These are phyloP conservation scores for Cinnamomum chago DNA, from an alignment of 164 flowering plant genomes.

Conservation along the genomic window DNA sequence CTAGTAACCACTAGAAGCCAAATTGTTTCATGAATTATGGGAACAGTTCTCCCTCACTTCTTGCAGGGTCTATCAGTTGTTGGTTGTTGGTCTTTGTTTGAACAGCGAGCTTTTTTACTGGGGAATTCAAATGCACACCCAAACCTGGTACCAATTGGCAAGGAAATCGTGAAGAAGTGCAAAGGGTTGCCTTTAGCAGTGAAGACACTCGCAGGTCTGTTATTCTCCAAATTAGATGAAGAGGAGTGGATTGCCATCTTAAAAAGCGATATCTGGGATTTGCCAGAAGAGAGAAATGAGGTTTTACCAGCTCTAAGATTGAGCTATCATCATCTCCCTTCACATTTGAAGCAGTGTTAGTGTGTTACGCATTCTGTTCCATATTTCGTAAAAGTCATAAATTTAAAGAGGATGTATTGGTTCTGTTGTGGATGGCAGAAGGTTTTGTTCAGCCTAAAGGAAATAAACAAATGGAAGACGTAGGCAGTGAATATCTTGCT, in stretches of 20 bases:
- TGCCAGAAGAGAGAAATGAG: background rate
- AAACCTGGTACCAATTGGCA: background rate
- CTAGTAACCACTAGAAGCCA: conserved; percentile 15
- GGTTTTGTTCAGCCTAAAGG: background rate
- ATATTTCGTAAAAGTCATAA: conserved; percentile 10
- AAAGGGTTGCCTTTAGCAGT: conserved; percentile 13
- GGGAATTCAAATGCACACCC: background rate
- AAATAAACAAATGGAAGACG: conserved; percentile 7
- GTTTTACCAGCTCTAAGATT: conserved; percentile 11
- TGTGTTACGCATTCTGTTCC: conserved; percentile 13
- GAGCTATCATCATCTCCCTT: conserved; percentile 14
- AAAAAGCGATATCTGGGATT: conserved; percentile 13
- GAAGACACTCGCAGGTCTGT: conserved; percentile 1
- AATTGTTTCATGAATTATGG: conserved; percentile 9
- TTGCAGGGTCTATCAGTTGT: background rate
- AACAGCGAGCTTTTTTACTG: background rate
- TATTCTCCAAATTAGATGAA: conserved; percentile 1
- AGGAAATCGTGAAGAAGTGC: conserved; percentile 10
- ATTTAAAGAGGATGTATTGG: conserved; percentile 4
- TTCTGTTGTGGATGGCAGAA: conserved; percentile 16
- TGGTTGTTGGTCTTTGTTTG: conserved; percentile 9
- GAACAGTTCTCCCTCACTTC: background rate
- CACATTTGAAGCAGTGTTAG: conserved; percentile 11
- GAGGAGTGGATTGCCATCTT: conserved; percentile 6
- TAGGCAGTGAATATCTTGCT: conserved; percentile 1